Evolutionary conservation across 108 stramenopile genomes (phyloP).

Genomic region (Parietichytrium sp.): DNA sequence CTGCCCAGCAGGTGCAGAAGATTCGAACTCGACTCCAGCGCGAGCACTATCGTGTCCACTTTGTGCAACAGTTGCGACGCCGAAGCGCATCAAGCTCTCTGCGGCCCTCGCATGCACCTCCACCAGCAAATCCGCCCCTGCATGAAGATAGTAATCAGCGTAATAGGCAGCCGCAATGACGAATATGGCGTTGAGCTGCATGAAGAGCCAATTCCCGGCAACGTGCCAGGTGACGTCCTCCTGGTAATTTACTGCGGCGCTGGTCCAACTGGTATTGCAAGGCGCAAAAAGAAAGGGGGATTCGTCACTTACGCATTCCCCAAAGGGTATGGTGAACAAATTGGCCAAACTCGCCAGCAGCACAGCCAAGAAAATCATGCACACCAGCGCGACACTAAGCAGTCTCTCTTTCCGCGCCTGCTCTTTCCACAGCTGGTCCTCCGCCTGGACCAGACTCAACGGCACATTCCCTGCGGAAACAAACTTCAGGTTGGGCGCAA

Average conservation of each 20-base stretch:
- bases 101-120: slow-evolving; percentile 4
- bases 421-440: not conserved
- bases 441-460: not conserved
- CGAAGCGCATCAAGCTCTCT: not conserved
- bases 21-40: no score
- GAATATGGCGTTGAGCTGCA: not conserved
- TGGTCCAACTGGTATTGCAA: not conserved
- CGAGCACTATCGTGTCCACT: no score
- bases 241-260: not conserved
- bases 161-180: not conserved
- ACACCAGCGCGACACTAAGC: not conserved
- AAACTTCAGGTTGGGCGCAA: not conserved
- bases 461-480: not conserved
- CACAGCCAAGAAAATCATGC: not conserved
- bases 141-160: not conserved
- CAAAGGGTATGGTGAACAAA: slow-evolving; percentile 3
- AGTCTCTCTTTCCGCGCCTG: not conserved
- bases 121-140: not conserved
- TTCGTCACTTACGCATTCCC: slow-evolving; percentile 7
- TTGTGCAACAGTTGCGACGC: no score
- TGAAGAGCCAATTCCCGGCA: slow-evolving; percentile 4
- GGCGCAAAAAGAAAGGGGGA: not conserved
- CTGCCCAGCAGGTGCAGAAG: no score
- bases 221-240: slow-evolving; percentile 24
- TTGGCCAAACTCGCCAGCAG: not conserved